Conservation (phyloP, 768 basidiomycete genomes). For the Pholiota microspora region DNA sequence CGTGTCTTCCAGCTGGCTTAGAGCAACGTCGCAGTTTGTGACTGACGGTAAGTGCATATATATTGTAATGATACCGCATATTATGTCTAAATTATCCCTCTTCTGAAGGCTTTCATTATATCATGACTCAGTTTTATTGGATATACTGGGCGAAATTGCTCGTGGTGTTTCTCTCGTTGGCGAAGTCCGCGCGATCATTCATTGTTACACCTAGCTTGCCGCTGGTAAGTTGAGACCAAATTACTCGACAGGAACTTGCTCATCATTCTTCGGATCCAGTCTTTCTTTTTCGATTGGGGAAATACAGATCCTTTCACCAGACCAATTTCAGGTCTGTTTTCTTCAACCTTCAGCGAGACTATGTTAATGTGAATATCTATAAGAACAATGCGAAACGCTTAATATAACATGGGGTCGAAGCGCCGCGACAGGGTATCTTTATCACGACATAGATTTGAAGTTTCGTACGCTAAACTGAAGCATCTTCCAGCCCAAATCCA, state of each 20-base stretch:
- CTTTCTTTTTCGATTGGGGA: conserved; percentile 44
- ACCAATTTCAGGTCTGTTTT: conserved; percentile 35
- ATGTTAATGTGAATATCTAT: background rate
- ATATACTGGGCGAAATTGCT: background rate
- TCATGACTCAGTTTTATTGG: background rate
- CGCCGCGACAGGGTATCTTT: conserved; percentile 36
- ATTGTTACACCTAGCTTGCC: conserved; percentile 22
- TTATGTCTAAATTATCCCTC: background rate
- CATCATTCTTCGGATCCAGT: conserved; percentile 20
- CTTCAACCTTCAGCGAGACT: background rate
- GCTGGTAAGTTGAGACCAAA: conserved; percentile 21
- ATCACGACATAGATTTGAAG: too few relatives aligned
- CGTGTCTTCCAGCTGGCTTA: background rate
- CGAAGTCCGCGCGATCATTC: conserved; percentile 5
- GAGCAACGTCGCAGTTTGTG: background rate
- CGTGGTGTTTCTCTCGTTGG: background rate
- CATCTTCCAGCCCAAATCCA: conserved; percentile 46
- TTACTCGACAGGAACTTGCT: too few relatives aligned
- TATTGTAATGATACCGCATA: background rate
- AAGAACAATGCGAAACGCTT: conserved; percentile 46
- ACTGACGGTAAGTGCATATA: background rate
- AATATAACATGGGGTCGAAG: conserved; percentile 40
- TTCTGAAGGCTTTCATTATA: background rate
- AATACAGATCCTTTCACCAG: conserved; percentile 33
- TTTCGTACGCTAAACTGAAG: background rate